These are phyloP conservation scores for Nicotiana tomentosiformis DNA, from an alignment of 257 asterid genomes.

Conservation along the genomic window DNA sequence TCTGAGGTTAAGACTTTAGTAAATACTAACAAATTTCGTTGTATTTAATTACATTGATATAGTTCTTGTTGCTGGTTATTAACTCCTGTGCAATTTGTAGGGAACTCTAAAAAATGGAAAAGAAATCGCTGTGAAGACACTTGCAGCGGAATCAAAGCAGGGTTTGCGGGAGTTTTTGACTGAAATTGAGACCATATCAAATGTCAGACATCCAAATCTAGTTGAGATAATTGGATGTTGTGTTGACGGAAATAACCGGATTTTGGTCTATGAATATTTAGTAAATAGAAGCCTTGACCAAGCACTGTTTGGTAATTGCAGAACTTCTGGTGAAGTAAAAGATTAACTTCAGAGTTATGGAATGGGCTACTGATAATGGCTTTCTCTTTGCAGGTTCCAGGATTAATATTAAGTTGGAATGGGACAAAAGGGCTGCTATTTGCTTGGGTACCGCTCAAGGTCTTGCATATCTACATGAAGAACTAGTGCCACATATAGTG, in stretches of 20 bases:
- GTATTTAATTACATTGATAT: background rate
- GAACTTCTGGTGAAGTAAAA: background rate
- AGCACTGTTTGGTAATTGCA: conserved; percentile 56
- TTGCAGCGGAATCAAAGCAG: conserved; percentile 73
- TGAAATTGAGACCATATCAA: conserved; percentile 77
- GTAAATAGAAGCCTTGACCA: conserved; percentile 77
- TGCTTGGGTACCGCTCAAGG: conserved; percentile 81
- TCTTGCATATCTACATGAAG: conserved; percentile 85
- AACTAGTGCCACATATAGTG: conserved; percentile 69
- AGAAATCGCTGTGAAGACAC: conserved; percentile 71
- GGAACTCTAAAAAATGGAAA: conserved; percentile 59
- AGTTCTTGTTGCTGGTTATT: conserved; percentile 5
- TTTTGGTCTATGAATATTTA: conserved; percentile 75
- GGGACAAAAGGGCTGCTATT: conserved; percentile 66
- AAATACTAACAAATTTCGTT: background rate
- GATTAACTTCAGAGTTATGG: background rate
- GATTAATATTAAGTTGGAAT: conserved; percentile 44
- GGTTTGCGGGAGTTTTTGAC: conserved; percentile 77
- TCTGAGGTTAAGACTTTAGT: background rate
- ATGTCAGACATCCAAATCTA: conserved; percentile 83
- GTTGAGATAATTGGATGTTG: conserved; percentile 85
- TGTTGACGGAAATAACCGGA: conserved; percentile 55
- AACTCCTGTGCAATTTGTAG: conserved; percentile 38
- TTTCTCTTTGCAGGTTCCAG: conserved; percentile 40
- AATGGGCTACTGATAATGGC: conserved; percentile 12